Evolutionary conservation across 345 rosid species (phyloP).

Genomic region (Zanthoxylum bungeanum): DNA sequence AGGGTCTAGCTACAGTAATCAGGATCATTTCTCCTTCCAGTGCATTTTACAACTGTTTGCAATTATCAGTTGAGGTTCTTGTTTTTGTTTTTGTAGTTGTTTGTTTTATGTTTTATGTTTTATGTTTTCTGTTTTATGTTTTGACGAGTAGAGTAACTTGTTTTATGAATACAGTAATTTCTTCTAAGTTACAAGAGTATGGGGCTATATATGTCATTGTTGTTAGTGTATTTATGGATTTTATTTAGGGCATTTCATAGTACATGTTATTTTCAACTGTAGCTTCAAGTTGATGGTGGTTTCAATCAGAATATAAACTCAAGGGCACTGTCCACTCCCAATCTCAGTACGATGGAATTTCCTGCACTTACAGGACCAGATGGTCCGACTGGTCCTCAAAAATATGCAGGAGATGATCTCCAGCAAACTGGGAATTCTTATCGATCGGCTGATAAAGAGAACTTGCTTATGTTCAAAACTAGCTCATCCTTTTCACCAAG

Average conservation of each 20-base stretch:
- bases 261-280: conserved; percentile 30
- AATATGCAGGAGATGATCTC: conserved; percentile 67
- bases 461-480: conserved; percentile 67
- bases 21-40: neutral
- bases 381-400: conserved; percentile 52
- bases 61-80: neutral
- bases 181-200: neutral
- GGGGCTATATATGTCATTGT: neutral
- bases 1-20: conserved; percentile 8
- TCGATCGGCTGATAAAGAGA: conserved; percentile 68
- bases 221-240: neutral
- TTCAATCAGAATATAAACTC: conserved; percentile 65
- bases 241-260: conserved; percentile 3
- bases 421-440: conserved; percentile 59
- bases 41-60: neutral
- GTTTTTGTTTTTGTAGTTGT: neutral
- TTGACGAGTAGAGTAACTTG: neutral
- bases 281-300: conserved; percentile 94
- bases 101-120: too few relatives aligned
- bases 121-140: too few relatives aligned
- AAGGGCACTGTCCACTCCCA: conserved; percentile 68
- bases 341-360: conserved; percentile 75
- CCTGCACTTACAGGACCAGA: conserved; percentile 70
- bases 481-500: conserved; percentile 51
- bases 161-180: neutral